A percentile compares a stretch with the other conserved stretches of the same genome.
Evolutionary conservation across 257 asterid genomes (phyloP).

Genomic region (Hygrophila difformis): DNA sequence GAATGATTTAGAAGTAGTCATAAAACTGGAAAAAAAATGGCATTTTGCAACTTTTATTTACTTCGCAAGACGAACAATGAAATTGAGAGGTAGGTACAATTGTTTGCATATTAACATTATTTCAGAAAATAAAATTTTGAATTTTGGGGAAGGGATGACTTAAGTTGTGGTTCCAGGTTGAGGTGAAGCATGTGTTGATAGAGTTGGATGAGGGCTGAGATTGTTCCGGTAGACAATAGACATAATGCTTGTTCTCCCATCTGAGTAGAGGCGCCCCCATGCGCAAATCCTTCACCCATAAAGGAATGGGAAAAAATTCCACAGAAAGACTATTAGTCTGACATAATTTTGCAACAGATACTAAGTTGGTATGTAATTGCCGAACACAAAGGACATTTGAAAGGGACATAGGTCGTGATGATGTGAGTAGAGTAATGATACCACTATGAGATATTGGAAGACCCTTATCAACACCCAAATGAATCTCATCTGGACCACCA

Average conservation of each 20-base stretch:
- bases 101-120: too few relatives aligned
- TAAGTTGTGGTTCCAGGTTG: too few relatives aligned
- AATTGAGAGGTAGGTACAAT: too few relatives aligned
- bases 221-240: neutral
- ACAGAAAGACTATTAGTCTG: neutral
- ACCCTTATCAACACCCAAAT: neutral
- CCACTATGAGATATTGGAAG: conserved; percentile 9
- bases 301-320: neutral
- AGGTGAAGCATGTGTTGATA: neutral
- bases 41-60: too few relatives aligned
- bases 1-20: too few relatives aligned
- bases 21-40: too few relatives aligned
- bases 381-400: conserved; percentile 6
- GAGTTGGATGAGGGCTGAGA: neutral
- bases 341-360: neutral
- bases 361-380: neutral
- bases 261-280: neutral
- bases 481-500: conserved; percentile 2
- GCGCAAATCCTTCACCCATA: neutral
- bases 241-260: neutral
- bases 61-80: too few relatives aligned
- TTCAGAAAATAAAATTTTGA: too few relatives aligned
- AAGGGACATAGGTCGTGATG: neutral
- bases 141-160: too few relatives aligned
- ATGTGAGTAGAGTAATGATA: neutral